Evolutionary conservation across 2,329 filamentous ascomycete species (phyloP).

Genomic region (Nemania serpens): DNA sequence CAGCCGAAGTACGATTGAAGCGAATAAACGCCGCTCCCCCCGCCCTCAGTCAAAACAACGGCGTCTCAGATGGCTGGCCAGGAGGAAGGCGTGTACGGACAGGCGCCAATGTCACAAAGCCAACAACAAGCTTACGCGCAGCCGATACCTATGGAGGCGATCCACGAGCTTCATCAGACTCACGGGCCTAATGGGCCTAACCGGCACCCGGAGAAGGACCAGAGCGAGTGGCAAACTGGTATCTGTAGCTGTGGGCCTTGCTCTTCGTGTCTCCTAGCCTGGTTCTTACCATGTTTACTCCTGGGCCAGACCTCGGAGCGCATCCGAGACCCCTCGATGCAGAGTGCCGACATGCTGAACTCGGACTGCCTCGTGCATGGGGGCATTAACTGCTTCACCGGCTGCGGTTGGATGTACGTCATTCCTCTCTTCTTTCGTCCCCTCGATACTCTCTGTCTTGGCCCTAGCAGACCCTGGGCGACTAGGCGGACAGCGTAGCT

Average conservation of each 20-base stretch:
- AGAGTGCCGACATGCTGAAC: constrained; percentile 37
- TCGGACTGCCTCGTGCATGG: constrained; percentile 40
- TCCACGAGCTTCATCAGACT: background rate
- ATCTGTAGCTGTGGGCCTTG: constrained; percentile 40
- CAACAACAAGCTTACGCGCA: constrained; percentile 20
- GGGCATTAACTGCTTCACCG: constrained; percentile 34
- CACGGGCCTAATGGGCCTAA: background rate
- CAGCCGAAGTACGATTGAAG: background rate
- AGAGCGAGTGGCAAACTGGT: constrained; percentile 38
- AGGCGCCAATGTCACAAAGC: constrained; percentile 6
- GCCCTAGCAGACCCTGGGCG: background rate
- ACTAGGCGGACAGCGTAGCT: background rate
- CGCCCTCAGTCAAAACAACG: background rate
- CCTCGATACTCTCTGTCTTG: background rate
- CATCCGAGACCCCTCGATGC: constrained; percentile 39
- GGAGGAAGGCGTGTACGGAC: constrained; percentile 12
- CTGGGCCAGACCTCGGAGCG: constrained; percentile 42
- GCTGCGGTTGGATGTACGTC: constrained; percentile 42
- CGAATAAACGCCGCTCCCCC: background rate
- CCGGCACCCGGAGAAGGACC: constrained; percentile 29
- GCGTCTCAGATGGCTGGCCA: constrained; percentile 11
- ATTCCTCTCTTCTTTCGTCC: background rate
- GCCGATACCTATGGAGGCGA: constrained; percentile 14
- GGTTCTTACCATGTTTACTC: constrained; percentile 41
- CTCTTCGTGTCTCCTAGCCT: constrained; percentile 36